A percentile compares a stretch with the other conserved stretches of the same genome.
These are phyloP conservation scores for Rubia yunnanensis DNA, from an alignment of 257 asterid genomes.

Conservation along the genomic window DNA sequence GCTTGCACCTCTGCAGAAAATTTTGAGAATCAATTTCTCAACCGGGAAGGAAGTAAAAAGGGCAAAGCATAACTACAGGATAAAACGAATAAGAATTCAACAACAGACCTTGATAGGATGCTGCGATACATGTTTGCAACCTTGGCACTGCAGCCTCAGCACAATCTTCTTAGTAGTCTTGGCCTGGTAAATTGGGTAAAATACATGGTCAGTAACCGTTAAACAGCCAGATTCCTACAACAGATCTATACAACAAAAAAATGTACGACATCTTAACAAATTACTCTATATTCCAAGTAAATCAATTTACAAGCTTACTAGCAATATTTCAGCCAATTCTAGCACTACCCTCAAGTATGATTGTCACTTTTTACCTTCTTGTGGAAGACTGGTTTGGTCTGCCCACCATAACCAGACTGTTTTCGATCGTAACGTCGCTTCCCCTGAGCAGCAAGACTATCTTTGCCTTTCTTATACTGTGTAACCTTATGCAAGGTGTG, in stretches of 20 bases:
- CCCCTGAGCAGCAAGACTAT: too few species aligned
- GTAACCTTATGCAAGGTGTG: constrained; percentile 80
- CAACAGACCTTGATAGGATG: constrained; percentile 48
- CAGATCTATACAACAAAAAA: background rate
- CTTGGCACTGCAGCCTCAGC: constrained; percentile 60
- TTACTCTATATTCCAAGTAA: background rate
- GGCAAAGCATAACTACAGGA: background rate
- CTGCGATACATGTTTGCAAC: too few species aligned
- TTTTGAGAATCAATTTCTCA: background rate
- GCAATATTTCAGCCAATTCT: background rate
- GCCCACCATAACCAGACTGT: too few species aligned
- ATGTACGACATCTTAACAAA: background rate
- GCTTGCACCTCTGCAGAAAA: constrained; percentile 21
- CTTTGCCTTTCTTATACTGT: constrained; percentile 68
- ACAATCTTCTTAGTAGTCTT: constrained; percentile 72
- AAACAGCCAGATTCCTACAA: background rate
- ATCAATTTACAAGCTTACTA: background rate
- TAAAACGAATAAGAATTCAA: background rate
- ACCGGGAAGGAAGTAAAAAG: too few species aligned
- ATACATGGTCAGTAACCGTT: background rate
- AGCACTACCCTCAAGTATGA: background rate
- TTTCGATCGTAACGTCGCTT: too few species aligned
- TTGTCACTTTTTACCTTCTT: constrained; percentile 42
- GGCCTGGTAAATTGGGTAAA: constrained; percentile 25
- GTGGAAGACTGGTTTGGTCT: constrained; percentile 80